Evolutionary conservation across 1,139 yeast genomes (phyloP), one percentile per base, ranked within the genome.

Genomic region (Pichia kudriavzevii): DNA sequence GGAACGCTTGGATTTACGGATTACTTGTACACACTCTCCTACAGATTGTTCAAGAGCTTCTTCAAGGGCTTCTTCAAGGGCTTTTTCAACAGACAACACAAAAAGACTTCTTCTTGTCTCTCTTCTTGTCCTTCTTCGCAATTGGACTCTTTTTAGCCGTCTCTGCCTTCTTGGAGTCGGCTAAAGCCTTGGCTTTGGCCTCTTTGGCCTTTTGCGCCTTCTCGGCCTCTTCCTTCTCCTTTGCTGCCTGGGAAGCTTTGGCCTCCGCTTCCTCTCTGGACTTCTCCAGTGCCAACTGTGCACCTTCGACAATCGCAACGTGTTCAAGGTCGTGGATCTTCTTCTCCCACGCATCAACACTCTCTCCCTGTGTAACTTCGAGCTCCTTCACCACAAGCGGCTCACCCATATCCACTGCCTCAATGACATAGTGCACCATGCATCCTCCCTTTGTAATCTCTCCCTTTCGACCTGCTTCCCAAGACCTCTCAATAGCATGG

Each of bases 391-490:
- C 91, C 24, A 91, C 61, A 31, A 91, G 60, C 1, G 98, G 96
- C 48, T 79, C 80, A 16, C 98, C 98, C 50, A 80, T 76, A 58
- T 91, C 98, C 9, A 91, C 98, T 50, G 83, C 94, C 34, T 88
- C 82, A 47, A 91, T 88, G 18, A 91, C 97, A 54, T 81, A 75
- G 61, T 91, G 98, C 34, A 93, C 83, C 98, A 91, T 91, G 36
- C 93, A 83, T 1, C 98, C 98, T n/a, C 94, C 95, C 49, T 73
- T 73, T 11, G 69, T 53, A 39, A 82, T 71, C 42, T 71, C 72
- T 8, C 94, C 94, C 31, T 69, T 72, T 54, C 85, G 95, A 28
- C 96, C 96, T 9, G 94, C 94, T 52, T 84, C 68, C 91, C 94
- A 88, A 1, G 96, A 95, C 50, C 97, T 68, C 51, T 91, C 95